phyloP scores from a whole-genome alignment of 495 filamentous ascomycete species.

The Elaphomyces granulatus region DNA sequence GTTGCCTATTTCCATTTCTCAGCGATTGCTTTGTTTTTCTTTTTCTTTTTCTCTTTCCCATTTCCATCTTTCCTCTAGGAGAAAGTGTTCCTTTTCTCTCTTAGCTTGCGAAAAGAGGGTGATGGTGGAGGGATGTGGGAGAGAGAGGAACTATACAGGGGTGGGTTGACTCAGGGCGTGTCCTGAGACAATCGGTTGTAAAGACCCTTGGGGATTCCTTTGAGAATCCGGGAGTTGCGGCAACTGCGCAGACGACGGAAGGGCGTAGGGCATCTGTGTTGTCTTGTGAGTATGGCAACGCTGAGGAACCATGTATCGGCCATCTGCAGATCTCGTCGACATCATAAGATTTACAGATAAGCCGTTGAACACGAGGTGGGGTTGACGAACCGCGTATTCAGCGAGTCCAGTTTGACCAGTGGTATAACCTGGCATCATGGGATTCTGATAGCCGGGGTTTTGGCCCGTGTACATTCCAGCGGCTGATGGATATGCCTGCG shows the following conservation, averaged over 20 bases:
- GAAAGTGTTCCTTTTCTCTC: too few relatives aligned
- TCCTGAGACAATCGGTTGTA: conserved; percentile 1
- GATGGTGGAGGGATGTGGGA: not conserved
- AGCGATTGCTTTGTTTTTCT: too few relatives aligned
- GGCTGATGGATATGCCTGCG: conserved; percentile 27
- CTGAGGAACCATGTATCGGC: conserved; percentile 5
- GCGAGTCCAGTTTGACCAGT: conserved; percentile 26
- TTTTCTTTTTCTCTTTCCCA: too few relatives aligned
- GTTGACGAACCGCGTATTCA: conserved; percentile 30
- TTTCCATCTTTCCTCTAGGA: too few relatives aligned
- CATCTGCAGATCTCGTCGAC: conserved; percentile 9
- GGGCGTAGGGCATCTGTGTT: not conserved
- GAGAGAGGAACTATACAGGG: not conserved
- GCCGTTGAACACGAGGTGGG: conserved; percentile 7
- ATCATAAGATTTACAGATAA: conserved; percentile 6
- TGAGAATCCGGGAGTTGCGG: conserved; percentile 1
- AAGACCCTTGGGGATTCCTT: not conserved
- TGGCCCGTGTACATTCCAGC: conserved; percentile 28
- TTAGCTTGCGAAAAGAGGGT: not conserved
- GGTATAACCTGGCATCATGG: conserved; percentile 25
- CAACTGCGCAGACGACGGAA: conserved; percentile 1
- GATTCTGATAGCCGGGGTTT: conserved; percentile 22
- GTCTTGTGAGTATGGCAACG: conserved; percentile 7
- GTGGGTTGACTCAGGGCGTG: not conserved
- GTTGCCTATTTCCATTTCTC: not conserved